Base-by-base conservation (phyloP, 805 yeast species). In the Priceomyces fermenticarens region DNA sequence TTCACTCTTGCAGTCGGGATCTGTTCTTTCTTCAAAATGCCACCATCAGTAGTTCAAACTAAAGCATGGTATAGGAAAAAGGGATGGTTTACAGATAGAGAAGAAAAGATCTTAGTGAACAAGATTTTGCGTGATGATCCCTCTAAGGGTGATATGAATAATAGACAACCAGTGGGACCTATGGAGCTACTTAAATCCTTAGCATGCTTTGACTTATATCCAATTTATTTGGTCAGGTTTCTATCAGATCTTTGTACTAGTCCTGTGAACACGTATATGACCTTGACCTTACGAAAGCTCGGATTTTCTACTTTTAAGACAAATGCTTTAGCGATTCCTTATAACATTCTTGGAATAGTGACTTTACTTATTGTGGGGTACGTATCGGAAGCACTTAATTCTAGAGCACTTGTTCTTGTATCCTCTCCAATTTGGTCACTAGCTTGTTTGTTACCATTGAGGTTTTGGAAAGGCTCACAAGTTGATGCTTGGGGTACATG, bases 1-100 rank as follows among this genome's bases (percentile, higher is more conserved):
- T 51, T 80, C 33, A 81, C 88, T 2, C 57, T 81, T 4, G 13
- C 54, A 2, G 67, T 83, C 46, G 88, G 88, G 2, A 23, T 78
- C 15, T 46, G 54, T 30, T 55, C 63, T 2, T 74, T 62, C 45
- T 70, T 58, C 34, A 45, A 67, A 37, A 78, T 81, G 84, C 81
- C 80, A 4, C 70, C 83, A 0, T 70, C 77, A 2, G 76, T 75
- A 1, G 73, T 74, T 8, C 75, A 73, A 40, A 80, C 85, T 2
- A 74, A 69, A 40, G 57, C 72, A n/a, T 67, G 72, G 66, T 72
- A 62, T 48, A 65, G 75, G 30, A 72, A 65, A n/a, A 70, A 73
- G 17, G 83, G 60, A 13, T 56, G 61, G 60, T 55, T 47, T 37
- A 47, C 46, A 13, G 62, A 54, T 8, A 43, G 52, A 32, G 62